These are phyloP conservation scores for Clarireedia homoeocarpa DNA, from an alignment of 2,329 filamentous ascomycete species.

Conservation along the genomic window DNA sequence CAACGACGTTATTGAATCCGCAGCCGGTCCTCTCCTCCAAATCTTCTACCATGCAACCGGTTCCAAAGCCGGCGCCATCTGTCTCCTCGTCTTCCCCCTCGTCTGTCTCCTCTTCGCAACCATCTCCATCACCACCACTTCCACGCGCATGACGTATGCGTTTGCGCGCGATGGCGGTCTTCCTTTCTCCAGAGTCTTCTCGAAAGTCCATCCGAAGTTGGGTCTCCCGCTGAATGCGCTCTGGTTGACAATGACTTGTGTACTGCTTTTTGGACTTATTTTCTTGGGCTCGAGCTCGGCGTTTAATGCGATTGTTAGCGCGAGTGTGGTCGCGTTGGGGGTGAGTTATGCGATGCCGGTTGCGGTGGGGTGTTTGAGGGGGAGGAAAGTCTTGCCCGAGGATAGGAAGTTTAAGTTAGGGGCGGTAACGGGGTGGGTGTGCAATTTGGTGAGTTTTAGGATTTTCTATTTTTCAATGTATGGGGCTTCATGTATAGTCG, in stretches of 20 bases:
- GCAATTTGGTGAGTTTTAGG: constrained; percentile 40
- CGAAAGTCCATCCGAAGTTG: constrained; percentile 51
- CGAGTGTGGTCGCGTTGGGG: constrained; percentile 63
- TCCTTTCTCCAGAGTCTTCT: constrained; percentile 51
- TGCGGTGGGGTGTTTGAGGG: constrained; percentile 58
- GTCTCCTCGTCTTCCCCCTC: constrained; percentile 43
- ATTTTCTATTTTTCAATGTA: constrained; percentile 17
- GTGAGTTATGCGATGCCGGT: constrained; percentile 68
- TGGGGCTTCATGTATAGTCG: constrained; percentile 6
- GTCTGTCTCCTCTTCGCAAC: constrained; percentile 57
- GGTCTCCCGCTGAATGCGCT: constrained; percentile 61
- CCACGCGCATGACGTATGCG: constrained; percentile 52
- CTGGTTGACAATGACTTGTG: constrained; percentile 49
- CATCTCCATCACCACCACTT: constrained; percentile 42
- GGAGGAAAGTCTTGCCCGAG: constrained; percentile 55
- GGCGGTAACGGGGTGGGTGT: constrained; percentile 46
- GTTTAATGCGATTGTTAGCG: constrained; percentile 64
- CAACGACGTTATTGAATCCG: constrained; percentile 36
- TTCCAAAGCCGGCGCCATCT: constrained; percentile 29
- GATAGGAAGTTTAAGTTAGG: constrained; percentile 49
- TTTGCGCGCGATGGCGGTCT: constrained; percentile 61
- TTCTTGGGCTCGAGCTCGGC: constrained; percentile 58
- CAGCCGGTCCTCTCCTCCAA: constrained; percentile 41
- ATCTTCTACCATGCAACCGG: constrained; percentile 42
- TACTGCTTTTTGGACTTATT: constrained; percentile 60